These are phyloP conservation scores for Lentinula edodes DNA, from an alignment of 768 basidiomycete species.

Conservation along the genomic window DNA sequence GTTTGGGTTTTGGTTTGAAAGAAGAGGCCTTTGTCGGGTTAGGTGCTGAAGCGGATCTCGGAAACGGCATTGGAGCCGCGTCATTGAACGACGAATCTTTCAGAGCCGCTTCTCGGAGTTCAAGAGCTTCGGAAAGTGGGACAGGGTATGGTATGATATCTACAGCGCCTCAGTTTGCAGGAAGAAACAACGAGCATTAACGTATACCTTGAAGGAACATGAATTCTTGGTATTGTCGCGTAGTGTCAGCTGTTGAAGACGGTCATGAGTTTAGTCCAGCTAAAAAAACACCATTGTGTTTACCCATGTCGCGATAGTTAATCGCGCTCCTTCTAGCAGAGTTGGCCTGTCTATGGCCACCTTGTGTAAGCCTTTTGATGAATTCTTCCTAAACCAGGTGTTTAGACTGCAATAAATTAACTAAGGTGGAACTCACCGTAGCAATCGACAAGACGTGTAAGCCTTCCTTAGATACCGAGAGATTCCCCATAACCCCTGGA, in stretches of 20 bases:
- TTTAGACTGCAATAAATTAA: conserved; percentile 12
- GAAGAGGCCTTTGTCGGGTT: conserved; percentile 12
- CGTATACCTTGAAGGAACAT: conserved; percentile 61
- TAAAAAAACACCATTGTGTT: conserved; percentile 13
- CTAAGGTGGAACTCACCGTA: conserved; percentile 42
- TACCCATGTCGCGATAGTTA: conserved; percentile 74
- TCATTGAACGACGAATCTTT: conserved; percentile 49
- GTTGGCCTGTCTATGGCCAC: conserved; percentile 61
- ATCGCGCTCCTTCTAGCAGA: conserved; percentile 53
- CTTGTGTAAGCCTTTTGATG: conserved; percentile 67
- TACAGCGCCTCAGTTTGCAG: conserved; percentile 19
- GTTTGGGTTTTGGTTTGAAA: conserved; percentile 33
- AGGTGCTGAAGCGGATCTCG: conserved; percentile 15
- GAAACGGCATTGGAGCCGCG: conserved; percentile 34
- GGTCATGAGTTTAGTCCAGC: conserved; percentile 5
- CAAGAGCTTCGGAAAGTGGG: conserved; percentile 54
- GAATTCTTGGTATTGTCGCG: conserved; percentile 61
- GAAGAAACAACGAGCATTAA: neutral
- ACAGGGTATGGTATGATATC: conserved; percentile 66
- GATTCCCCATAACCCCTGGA: conserved; percentile 43
- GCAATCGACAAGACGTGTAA: conserved; percentile 71
- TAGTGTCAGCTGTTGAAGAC: conserved; percentile 42
- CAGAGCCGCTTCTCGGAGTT: conserved; percentile 45
- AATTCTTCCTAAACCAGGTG: conserved; percentile 67
- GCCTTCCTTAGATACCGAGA: conserved; percentile 73